Evolutionary conservation across 2,329 filamentous ascomycete genomes (phyloP), one percentile per base, ranked within the genome.

Genomic region (Cytospora chrysosperma): DNA sequence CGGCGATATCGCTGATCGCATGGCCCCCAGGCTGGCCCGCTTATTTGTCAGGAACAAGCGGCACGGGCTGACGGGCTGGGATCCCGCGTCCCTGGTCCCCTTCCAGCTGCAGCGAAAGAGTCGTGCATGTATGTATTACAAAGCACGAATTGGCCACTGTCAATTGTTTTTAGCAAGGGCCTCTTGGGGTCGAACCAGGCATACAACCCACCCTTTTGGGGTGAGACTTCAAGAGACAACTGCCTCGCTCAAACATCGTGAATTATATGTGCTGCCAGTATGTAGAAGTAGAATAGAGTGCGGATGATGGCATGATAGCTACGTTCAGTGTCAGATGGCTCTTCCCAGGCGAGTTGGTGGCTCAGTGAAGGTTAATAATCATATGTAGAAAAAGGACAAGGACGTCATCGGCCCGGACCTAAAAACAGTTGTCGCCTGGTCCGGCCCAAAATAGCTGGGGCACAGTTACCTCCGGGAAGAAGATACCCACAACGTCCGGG

Each of bases 401-500:
- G 52, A 61, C 59, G 59, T 61, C 59, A 61, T 61, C 51, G 51
- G 59, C 51, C 32, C 51, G 59, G 40, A 55, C n/a, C 59, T 61
- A 55, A 61, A 17, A 47, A 21, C 51, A 27, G 53, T 50, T 34
- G 32, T 34, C 32, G 32, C 32, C 32, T 13, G 10, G 30, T 55
- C 43, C n/a, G 27, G 19, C 24, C 40, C 27, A 50, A n/a, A 53
- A 27, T 12, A 55, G 59, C 27, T 34, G 58, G 34, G n/a, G 47
- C 21, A 61, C 27, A 55, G 37, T 54, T 15, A 27, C 51, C 28
- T 61, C 59, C 59, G 59, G 37, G 30, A 61, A 50, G 30, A 61
- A 19, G 59, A 40, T 13, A 55, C 51, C 52, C 59, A 55, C 47
- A 30, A 55, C 51, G 37, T 27, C 30, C 28, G 51, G 51, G 28